Evolutionary conservation across 805 yeast genomes (phyloP), one percentile per base, ranked within the genome.

Genomic region (Teunomyces lycoperdinae): DNA sequence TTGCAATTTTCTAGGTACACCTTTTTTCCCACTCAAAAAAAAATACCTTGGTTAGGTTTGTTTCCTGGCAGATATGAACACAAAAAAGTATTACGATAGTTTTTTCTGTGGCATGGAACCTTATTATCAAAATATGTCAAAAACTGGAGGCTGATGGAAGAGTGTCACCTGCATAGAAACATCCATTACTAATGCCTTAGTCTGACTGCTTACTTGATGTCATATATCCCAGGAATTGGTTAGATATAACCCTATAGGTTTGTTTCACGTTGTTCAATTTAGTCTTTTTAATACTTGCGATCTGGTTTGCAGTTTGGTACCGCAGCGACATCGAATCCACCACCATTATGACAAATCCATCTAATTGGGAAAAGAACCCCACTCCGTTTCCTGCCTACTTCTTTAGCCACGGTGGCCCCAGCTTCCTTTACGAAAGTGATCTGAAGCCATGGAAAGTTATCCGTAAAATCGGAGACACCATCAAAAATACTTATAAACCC

Each of bases 331-430:
- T 11, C 27, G 17, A 20, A 31, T 24, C 5, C 27, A 11, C 16
- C 45, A 13, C 14, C 45, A 20, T 3, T 3, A 24, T 29, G 49
- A 48, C 40, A 39, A 44, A 29, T 44, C 20, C 36, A 38, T 43
- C 36, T 8, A 5, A n/a, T 13, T 32, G 34, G 34, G 34, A 32
- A 13, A 45, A 49, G 6, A 62, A 60, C 45, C 46, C 60, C 1
- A 45, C 49, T 7, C 74, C 74, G 11, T 64, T 64, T 14, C 92
- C 94, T 5, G 77, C 82, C 1, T 85, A 68, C 60, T 88, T 87
- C 63, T 60, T 86, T 38, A 81, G 89, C n/a, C 95, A 87, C 66
- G 95, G 95, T 6, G 94, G 91, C 0, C 95, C 95, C 6, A 81
- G 87, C 1, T 85, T 87, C 62, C 79, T 86, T 73, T 83, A 84